These are phyloP conservation scores for Prunus padus DNA, from an alignment of 306 rosid genomes.

Conservation along the genomic window DNA sequence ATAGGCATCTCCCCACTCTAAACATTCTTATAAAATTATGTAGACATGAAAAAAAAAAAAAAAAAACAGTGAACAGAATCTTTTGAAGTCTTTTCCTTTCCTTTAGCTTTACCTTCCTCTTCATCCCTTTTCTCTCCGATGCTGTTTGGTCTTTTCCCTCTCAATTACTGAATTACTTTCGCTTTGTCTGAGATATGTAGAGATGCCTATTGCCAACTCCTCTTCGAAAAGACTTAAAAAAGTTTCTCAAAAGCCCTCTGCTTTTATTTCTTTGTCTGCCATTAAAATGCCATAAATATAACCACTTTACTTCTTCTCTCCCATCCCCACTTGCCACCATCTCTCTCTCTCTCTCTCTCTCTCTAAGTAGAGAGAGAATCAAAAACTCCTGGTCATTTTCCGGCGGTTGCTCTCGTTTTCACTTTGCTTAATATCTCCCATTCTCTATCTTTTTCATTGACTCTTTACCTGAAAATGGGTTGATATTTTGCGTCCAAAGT, in stretches of 20 bases:
- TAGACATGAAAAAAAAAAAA: not conserved
- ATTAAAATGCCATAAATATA: slow-evolving; percentile 39
- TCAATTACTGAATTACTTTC: slow-evolving; percentile 19
- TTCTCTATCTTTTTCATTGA: not conserved
- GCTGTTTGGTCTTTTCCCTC: slow-evolving; percentile 44
- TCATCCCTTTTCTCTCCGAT: slow-evolving; percentile 24
- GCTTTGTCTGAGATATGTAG: not conserved
- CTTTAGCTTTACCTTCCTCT: slow-evolving; percentile 1
- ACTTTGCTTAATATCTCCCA: not conserved
- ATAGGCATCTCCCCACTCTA: too few species aligned
- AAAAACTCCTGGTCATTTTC: not conserved
- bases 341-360: not conserved
- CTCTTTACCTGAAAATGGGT: not conserved
- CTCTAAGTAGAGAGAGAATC: not conserved
- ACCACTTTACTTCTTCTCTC: not conserved
- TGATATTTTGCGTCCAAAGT: not conserved
- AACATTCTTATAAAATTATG: too few species aligned
- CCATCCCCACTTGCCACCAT: slow-evolving; percentile 11
- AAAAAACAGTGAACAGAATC: slow-evolving; percentile 37
- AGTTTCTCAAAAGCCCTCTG: slow-evolving; percentile 32
- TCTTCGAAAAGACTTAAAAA: slow-evolving; percentile 32
- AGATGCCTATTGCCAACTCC: not conserved
- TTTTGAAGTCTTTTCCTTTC: slow-evolving; percentile 26
- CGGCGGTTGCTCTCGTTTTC: not conserved
- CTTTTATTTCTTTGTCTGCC: slow-evolving; percentile 50